Percentiles rank a stretch among this genome's conserved stretches.
Evolutionary conservation across 257 asterid species (phyloP).

Genomic region (Solanum gandarillasii): DNA sequence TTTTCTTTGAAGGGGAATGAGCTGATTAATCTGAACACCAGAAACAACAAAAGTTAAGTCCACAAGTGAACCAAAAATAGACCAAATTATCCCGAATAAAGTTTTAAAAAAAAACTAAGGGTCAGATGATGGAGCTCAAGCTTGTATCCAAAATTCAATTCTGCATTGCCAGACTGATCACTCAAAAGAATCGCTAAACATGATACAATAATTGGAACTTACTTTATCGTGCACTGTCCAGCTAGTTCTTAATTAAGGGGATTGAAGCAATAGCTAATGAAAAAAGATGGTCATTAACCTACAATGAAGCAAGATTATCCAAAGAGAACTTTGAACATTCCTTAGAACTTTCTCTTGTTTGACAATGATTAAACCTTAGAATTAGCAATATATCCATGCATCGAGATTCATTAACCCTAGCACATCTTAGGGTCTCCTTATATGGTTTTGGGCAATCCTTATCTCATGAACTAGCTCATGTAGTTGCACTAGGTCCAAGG

Average conservation of each 20-base stretch:
- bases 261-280: background rate
- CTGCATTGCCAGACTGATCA: background rate
- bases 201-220: background rate
- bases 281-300: background rate
- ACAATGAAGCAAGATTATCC: background rate
- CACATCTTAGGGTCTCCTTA: background rate
- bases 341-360: background rate
- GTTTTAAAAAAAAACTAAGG: background rate
- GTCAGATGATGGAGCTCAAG: background rate
- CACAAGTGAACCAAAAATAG: background rate
- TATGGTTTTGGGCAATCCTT: background rate
- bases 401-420: background rate
- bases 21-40: constrained; percentile 60
- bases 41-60: background rate
- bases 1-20: constrained; percentile 80
- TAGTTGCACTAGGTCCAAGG: background rate
- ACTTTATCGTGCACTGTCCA: background rate
- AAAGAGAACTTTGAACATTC: background rate
- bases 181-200: background rate
- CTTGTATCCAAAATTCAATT: background rate
- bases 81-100: background rate
- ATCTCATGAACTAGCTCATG: background rate
- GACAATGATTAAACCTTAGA: background rate
- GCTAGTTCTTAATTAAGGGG: background rate
- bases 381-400: background rate